These are phyloP conservation scores for Shiraia bambusicola DNA, from an alignment of 2,329 filamentous ascomycete genomes.

Conservation along the genomic window DNA sequence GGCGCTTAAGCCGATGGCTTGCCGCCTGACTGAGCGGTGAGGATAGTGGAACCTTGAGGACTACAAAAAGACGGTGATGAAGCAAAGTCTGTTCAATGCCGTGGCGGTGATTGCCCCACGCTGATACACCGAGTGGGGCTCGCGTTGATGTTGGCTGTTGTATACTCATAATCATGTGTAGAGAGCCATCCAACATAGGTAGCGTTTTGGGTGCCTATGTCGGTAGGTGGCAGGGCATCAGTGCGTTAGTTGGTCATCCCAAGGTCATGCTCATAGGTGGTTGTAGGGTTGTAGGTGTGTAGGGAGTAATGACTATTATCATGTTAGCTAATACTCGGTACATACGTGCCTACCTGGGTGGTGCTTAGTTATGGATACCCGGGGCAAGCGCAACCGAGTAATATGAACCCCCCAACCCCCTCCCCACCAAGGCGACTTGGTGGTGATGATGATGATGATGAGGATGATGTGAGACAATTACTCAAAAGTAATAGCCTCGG, in stretches of 20 bases:
- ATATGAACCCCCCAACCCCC: too few relatives aligned
- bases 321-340: too few relatives aligned
- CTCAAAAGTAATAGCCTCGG: too few relatives aligned
- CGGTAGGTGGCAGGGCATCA: not conserved
- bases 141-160: conserved; percentile 6
- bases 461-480: conserved; percentile 9
- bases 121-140: conserved; percentile 1
- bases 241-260: conserved; percentile 3
- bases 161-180: too few relatives aligned
- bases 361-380: conserved; percentile 1
- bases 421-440: conserved; percentile 8
- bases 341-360: too few relatives aligned
- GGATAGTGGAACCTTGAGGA: conserved; percentile 3
- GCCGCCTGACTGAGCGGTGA: conserved; percentile 13
- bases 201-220: not conserved
- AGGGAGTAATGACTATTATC: too few relatives aligned
- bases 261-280: too few relatives aligned
- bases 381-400: conserved; percentile 9
- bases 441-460: too few relatives aligned
- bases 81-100: not conserved
- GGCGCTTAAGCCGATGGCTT: conserved; percentile 1
- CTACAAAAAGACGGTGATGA: conserved; percentile 4
- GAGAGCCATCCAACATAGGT: too few relatives aligned
- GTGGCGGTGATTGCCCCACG: not conserved
- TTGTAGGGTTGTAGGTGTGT: too few relatives aligned